Base-by-base conservation (phyloP, 192 early-diverging fungal genomes). In the Rhizophagus clarus region DNA sequence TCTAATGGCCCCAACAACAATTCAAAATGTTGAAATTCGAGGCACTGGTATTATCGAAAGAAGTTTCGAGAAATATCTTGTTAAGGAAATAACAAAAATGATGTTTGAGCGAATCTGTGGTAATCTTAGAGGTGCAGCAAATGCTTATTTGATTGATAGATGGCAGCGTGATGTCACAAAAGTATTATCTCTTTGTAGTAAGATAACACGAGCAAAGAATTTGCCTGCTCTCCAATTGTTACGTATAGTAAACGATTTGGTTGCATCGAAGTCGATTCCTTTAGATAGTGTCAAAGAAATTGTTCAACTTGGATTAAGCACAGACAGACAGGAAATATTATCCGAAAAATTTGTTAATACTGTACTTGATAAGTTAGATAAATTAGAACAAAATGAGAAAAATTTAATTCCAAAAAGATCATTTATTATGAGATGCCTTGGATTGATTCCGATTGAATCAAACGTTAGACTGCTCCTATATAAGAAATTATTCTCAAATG, bases 221-320 rank as follows among this genome's bases (percentile, higher is more conserved):
- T 69, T 47, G 9, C 7, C 61, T 22, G 42, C 0, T 22, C 32
- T 81, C 0, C 40, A 64, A n/a, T n/a, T 81, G n/a, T 37, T 81
- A 28, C 51, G 32, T 24, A 49, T 77, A 12, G 29, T 45, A 28
- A 37, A 81, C 76, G 74, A 81, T 42, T 29, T 81, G 9, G 34
- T 74, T 40, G 61, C 72, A 28, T 26, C 31, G 11, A 12, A 75
- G 45, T 15, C 45, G 20, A 42, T 81, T 51, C 26, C 74, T 45
- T 32, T 76, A 31, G 17, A 56, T 28, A 28, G 49, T 26, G n/a
- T 75, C n/a, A 67, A 4, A 51, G 45, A 28, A 20, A 74, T 74
- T 34, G 47, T 67, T 7, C 49, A 63, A 29, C 60, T 12, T 66
- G 29, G 56, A 26, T n/a, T 32, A 32, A 17, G 4, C 47, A 64